Evolutionary conservation across 495 filamentous ascomycete species (phyloP), one percentile per base, ranked within the genome.

Genomic region (Bacidia rubella): DNA sequence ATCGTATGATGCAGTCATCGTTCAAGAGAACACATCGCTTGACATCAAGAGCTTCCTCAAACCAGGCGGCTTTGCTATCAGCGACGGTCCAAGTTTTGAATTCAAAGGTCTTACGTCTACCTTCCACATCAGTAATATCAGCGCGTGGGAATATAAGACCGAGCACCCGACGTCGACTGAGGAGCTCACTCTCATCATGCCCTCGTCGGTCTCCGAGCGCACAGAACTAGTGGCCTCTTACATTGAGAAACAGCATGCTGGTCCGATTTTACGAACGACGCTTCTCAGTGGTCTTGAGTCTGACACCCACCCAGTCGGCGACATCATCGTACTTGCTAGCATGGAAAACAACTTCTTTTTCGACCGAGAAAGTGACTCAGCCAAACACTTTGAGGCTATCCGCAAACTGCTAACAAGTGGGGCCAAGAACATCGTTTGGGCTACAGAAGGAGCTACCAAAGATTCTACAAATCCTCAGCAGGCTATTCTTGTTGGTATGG

Each of bases 291-390:
- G 52, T 7, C 20, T 52, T 25, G 47, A 48, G 23, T 21, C 22
- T 3, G 20, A 20, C 3, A 24, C 52, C 21, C 26, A 51, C 1
- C 23, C 52, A 2, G 51, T 50, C 1, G 54, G 51, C 32, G 60
- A 54, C 45, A 51, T 61, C 26, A 27, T 61, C 3, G 22, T 57
- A 19, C 49, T 61, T 35, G 57, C 50, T 19, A 60, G 54, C 42
- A 32, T 61, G 40, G 59, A 60, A 21, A 29, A 53, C 2, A 32
- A 61, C 22, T 26, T 61, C 11, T 58, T 50, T 35, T 54, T 54
- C 40, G 52, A 58, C 23, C 45, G 39, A 5, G 23, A 22, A 9
- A 44, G 45, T 49, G 45, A 57, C 22, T 49, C 27, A 1, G 47
- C 52, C 11, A 27, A 17, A 25, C 51, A 58, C 39, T 58, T 44